Percentiles rank a stretch among this genome's conserved stretches.
phyloP scores from a whole-genome alignment of 176 grass and related monocot genomes.

The Paspalum vaginatum region DNA sequence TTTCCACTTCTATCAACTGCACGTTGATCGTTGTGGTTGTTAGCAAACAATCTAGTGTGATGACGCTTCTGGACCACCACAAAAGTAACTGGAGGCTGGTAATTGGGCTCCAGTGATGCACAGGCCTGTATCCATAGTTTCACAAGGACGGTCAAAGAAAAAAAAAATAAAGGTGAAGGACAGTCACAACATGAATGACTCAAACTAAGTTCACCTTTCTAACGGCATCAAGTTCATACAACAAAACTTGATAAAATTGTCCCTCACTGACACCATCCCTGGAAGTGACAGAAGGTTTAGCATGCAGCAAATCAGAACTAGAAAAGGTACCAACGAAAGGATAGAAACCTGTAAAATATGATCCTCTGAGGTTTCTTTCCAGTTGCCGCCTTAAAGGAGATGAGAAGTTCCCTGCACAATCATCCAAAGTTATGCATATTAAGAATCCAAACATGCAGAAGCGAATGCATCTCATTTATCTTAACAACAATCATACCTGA shows the following conservation, averaged over 20 bases:
- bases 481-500: conserved; percentile 57
- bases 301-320: neutral
- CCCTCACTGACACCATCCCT: conserved; percentile 95
- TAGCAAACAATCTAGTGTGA: conserved; percentile 90
- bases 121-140: conserved; percentile 63
- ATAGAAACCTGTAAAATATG: conserved; percentile 90
- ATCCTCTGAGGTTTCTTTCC: conserved; percentile 90
- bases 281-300: conserved; percentile 31
- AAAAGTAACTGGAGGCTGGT: conserved; percentile 96
- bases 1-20: conserved; percentile 85
- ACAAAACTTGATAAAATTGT: conserved; percentile 94
- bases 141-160: conserved; percentile 6
- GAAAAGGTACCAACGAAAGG: conserved; percentile 22
- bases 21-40: conserved; percentile 82
- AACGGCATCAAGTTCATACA: conserved; percentile 93
- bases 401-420: conserved; percentile 80
- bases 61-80: conserved; percentile 97
- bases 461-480: conserved; percentile 8
- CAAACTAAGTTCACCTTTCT: conserved; percentile 63
- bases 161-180: neutral
- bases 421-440: conserved; percentile 11
- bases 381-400: conserved; percentile 84
- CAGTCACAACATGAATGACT: neutral
- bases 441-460: neutral
- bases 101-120: conserved; percentile 86